phyloP scores from a whole-genome alignment of 2,329 filamentous ascomycete genomes.

The Phaeosphaeriaceae sp. region DNA sequence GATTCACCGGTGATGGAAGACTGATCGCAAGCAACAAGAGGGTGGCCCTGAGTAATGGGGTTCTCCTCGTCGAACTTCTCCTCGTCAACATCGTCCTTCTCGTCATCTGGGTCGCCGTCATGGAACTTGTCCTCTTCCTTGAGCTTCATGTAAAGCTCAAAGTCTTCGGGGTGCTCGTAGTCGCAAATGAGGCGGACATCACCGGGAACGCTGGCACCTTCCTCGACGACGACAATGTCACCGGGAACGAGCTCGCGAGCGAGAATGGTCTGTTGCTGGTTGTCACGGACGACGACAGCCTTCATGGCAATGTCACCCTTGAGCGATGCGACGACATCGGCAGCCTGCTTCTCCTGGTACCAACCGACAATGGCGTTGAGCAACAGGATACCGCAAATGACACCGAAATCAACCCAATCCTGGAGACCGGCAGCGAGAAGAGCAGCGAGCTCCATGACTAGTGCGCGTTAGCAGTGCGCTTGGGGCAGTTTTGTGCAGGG shows the following conservation, averaged over 20 bases:
- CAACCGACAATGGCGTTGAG: conserved; percentile 80
- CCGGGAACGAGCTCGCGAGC: conserved; percentile 77
- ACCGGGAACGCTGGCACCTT: conserved; percentile 73
- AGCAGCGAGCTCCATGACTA: conserved; percentile 80
- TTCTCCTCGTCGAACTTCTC: conserved; percentile 63
- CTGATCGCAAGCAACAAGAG: conserved; percentile 76
- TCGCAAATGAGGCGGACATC: conserved; percentile 76
- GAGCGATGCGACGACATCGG: conserved; percentile 69
- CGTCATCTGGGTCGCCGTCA: conserved; percentile 66
- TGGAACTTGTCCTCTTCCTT: conserved; percentile 59
- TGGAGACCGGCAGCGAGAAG: conserved; percentile 75
- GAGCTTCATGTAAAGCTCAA: conserved; percentile 71
- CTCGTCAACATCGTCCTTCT: conserved; percentile 67
- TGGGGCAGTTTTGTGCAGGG: conserved; percentile 16
- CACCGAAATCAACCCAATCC: conserved; percentile 77
- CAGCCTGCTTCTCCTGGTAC: conserved; percentile 83
- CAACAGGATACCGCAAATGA: conserved; percentile 76
- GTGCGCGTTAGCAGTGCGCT: conserved; percentile 15
- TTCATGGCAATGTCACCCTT: conserved; percentile 83
- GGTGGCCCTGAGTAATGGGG: conserved; percentile 65
- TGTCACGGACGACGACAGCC: conserved; percentile 71
- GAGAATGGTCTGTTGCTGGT: conserved; percentile 71
- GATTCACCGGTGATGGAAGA: conserved; percentile 84
- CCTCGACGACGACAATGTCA: conserved; percentile 77
- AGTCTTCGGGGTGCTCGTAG: conserved; percentile 72